Evolutionary conservation across 75 land plant genomes (phyloP), one percentile per base, ranked within the genome.

Genomic region (Pinus tabuliformis): DNA sequence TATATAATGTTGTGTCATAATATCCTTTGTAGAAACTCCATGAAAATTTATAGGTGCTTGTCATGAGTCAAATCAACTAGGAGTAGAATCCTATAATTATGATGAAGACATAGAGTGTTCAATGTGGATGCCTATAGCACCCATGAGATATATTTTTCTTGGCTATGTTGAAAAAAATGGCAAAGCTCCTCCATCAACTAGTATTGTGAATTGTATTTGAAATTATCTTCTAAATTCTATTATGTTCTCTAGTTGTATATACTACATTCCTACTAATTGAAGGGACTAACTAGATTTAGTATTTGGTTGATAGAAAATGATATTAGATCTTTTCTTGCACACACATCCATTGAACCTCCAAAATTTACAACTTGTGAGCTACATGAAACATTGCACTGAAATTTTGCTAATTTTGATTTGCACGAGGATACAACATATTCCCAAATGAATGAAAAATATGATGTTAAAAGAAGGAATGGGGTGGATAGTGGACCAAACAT

Each of bases 301-400:
- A 91, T 97, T 24, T 97, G 99, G 99, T 93, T 89, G 21, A 42
- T 87, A 58, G 98, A 92, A 74, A 97, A 94, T 86, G 83, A 74
- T 62, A 54, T 83, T 77, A 88, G 93, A 11, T 91, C 93, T 18
- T 97, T 94, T 80, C 78, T 81, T 91, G 97, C 91, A 56, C 95
- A 90, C 79, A 39, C 79, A 72, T 88, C 90, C 24, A 54, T 68
- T 11, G 78, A 83, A 13, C 84, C 81, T 75, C 57, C 79, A 57
- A 86, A 88, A 33, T 77, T 62, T 12, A 28, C 30, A 22, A 21
- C 73, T 49, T 85, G 54, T 78, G 93, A 97, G 20, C 76, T 97
- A 56, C 89, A 84, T 81, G 90, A 92, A 66, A 81, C 85, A 26
- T 86, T 93, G 65, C 74, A 80, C 0, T 72, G 87, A 76, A 83